Evolutionary conservation across 78 protist genomes (phyloP).

Genomic region (Guillardia theta): DNA sequence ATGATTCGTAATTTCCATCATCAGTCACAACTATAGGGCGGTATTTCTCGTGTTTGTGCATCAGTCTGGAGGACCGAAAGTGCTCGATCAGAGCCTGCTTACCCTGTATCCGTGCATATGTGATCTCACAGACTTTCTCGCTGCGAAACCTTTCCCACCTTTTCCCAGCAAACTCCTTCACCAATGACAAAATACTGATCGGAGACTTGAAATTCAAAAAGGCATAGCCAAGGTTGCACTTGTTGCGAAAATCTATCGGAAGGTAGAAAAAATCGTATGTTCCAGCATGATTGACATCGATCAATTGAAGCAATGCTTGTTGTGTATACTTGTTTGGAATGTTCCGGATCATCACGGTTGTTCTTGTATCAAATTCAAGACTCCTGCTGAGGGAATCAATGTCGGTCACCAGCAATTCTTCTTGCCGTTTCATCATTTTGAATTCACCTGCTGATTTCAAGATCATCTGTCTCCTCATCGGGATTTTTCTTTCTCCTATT

Average conservation of each 20-base stretch:
- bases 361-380: no score
- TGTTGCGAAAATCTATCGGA: conserved; percentile 79
- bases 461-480: no score
- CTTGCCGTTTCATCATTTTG: no score
- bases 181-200: conserved; percentile 51
- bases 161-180: conserved; percentile 26
- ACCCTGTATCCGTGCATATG: conserved; percentile 44
- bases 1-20: not conserved
- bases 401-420: no score
- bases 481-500: no score
- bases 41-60: conserved; percentile 31
- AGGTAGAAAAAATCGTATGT: conserved; percentile 77
- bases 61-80: conserved; percentile 45
- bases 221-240: conserved; percentile 83
- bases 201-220: conserved; percentile 72
- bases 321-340: conserved; percentile 82
- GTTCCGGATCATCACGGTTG: conserved; percentile 82
- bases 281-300: conserved; percentile 59
- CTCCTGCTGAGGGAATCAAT: no score
- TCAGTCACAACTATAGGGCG: conserved; percentile 44
- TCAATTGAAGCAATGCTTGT: conserved; percentile 30
- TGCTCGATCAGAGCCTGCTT: conserved; percentile 51
- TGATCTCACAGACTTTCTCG: conserved; percentile 39
- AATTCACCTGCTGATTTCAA: no score
- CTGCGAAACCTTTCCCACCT: conserved; percentile 74